phyloP scores from a whole-genome alignment of 108 stramenopile genomes.

The Conticribra guillardii region DNA sequence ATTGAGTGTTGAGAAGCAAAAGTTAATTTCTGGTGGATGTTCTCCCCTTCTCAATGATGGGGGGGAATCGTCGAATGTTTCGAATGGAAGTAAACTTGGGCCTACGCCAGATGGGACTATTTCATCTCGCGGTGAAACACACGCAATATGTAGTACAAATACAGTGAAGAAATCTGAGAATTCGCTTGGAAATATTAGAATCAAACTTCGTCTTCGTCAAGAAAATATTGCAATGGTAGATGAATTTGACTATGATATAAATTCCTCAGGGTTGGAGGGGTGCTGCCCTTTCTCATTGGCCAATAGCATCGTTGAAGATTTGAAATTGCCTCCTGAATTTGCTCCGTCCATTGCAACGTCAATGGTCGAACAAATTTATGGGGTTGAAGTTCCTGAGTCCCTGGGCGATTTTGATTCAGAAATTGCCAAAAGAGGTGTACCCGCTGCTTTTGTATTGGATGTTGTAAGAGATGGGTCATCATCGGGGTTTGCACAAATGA shows the following conservation, averaged over 20 bases:
- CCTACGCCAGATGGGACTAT: conserved; percentile 1
- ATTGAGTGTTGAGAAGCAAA: conserved; percentile 24
- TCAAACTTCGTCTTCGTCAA: conserved; percentile 49
- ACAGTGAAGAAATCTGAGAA: background rate
- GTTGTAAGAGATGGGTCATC: conserved; percentile 22
- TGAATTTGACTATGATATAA: conserved; percentile 70
- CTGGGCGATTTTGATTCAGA: conserved; percentile 9
- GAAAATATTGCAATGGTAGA: conserved; percentile 42
- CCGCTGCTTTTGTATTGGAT: conserved; percentile 40
- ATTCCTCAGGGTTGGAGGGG: conserved; percentile 44
- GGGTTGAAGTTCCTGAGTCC: conserved; percentile 31
- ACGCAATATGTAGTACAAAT: background rate
- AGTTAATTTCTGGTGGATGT: conserved; percentile 2
- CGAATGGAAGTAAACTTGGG: background rate
- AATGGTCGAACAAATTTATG: conserved; percentile 72
- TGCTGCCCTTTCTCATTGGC: conserved; percentile 60
- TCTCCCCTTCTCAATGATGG: conserved; percentile 5
- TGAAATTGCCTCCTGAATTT: conserved; percentile 73
- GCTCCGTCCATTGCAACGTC: conserved; percentile 57
- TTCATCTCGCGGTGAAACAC: background rate
- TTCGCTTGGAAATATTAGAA: conserved; percentile 13
- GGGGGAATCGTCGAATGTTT: background rate
- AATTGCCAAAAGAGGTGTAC: conserved; percentile 9
- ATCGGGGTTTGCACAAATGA: conserved; percentile 32
- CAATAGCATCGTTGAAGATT: conserved; percentile 56